phyloP scores from a whole-genome alignment of 805 yeast genomes.

The Cyberlindnera amylophila region DNA sequence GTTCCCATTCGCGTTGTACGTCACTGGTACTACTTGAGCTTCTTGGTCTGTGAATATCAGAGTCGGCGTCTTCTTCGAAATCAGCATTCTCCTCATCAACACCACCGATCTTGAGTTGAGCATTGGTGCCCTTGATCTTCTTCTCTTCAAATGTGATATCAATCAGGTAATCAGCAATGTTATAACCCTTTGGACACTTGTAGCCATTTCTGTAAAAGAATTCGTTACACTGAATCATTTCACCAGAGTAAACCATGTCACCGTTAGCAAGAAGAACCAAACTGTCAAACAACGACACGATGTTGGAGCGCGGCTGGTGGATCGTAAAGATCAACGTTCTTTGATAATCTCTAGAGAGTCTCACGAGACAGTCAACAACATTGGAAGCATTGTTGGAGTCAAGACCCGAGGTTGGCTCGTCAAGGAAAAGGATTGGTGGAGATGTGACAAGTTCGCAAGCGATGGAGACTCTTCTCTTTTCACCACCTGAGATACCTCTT shows the following conservation, averaged over 20 bases:
- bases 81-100: constrained; percentile 31
- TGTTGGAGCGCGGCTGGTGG: constrained; percentile 96
- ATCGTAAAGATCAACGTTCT: constrained; percentile 91
- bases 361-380: constrained; percentile 80
- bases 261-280: constrained; percentile 81
- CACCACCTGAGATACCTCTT: constrained; percentile 93
- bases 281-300: constrained; percentile 86
- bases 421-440: constrained; percentile 77
- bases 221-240: constrained; percentile 67
- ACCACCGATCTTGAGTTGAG: constrained; percentile 18
- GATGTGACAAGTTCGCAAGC: constrained; percentile 91
- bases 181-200: constrained; percentile 83
- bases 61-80: constrained; percentile 23
- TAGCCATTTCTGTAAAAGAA: constrained; percentile 75
- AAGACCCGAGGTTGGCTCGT: constrained; percentile 94
- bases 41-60: constrained; percentile 30
- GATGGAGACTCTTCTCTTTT: constrained; percentile 85
- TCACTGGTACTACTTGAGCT: constrained; percentile 37
- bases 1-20: constrained; percentile 81
- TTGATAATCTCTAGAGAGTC: constrained; percentile 72
- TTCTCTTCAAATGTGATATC: constrained; percentile 74
- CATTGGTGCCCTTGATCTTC: constrained; percentile 11
- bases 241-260: constrained; percentile 81
- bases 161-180: constrained; percentile 88
- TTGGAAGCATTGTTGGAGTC: constrained; percentile 92